Evolutionary conservation across 164 flowering plant species (phyloP).

Genomic region (Kingdonia uniflora): DNA sequence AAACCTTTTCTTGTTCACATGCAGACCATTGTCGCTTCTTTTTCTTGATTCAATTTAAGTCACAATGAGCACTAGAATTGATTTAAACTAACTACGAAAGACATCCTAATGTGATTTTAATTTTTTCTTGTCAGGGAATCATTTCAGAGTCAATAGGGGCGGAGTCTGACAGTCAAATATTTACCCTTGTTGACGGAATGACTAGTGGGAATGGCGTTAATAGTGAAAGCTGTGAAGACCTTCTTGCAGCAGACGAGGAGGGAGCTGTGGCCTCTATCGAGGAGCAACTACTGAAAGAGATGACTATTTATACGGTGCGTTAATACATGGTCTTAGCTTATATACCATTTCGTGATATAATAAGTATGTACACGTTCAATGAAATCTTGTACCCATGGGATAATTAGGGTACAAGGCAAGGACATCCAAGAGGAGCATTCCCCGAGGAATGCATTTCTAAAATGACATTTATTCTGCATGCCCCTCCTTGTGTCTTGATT

Average conservation of each 20-base stretch:
- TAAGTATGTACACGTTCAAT: no score
- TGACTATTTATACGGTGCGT: slow-evolving; percentile 90
- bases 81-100: no score
- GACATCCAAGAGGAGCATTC: no score
- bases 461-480: no score
- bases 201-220: slow-evolving; percentile 34
- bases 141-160: slow-evolving; percentile 48
- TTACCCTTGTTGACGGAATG: slow-evolving; percentile 59
- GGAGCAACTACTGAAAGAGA: slow-evolving; percentile 83
- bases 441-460: no score
- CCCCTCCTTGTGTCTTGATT: no score
- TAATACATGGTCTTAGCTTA: background rate
- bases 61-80: no score
- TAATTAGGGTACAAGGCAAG: no score
- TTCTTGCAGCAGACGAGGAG: slow-evolving; percentile 72
- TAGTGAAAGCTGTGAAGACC: slow-evolving; percentile 51
- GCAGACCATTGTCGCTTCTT: no score
- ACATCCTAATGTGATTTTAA: no score
- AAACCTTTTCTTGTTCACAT: no score
- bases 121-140: slow-evolving; percentile 45
- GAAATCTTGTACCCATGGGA: background rate
- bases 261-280: slow-evolving; percentile 79
- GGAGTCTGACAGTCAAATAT: slow-evolving; percentile 44
- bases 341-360: background rate
- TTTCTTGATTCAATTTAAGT: no score